phyloP scores from a whole-genome alignment of 1,284 basidiomycete genomes.

The Boletus smithii region DNA sequence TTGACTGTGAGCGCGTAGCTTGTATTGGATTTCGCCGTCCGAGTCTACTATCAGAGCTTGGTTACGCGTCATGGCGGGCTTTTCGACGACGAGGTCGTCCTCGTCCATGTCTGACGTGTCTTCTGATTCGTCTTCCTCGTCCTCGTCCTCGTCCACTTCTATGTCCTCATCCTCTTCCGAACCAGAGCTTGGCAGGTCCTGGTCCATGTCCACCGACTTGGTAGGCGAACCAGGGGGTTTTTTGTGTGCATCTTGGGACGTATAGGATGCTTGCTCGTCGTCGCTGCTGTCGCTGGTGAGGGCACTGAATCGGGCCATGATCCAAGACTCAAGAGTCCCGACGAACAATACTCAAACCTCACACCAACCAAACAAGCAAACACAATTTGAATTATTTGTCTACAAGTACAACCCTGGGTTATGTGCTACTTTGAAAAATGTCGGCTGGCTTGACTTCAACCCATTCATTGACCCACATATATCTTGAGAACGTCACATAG shows the following conservation, averaged over 20 bases:
- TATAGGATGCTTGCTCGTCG: constrained; percentile 34
- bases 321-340: constrained; percentile 4
- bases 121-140: constrained; percentile 38
- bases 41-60: constrained; percentile 48
- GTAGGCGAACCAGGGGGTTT: constrained; percentile 10
- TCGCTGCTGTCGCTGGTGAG: constrained; percentile 41
- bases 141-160: constrained; percentile 34
- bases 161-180: constrained; percentile 23
- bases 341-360: constrained; percentile 25
- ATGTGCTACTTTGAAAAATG: not conserved
- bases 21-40: constrained; percentile 49
- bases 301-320: constrained; percentile 44
- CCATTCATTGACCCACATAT: constrained; percentile 93
- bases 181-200: constrained; percentile 23
- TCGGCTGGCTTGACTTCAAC: constrained; percentile 34
- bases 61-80: constrained; percentile 30
- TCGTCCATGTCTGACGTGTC: constrained; percentile 49
- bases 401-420: too few species aligned
- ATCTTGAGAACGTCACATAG: constrained; percentile 79
- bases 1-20: constrained; percentile 31
- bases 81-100: constrained; percentile 42
- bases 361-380: constrained; percentile 31
- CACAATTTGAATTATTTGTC: constrained; percentile 9
- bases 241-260: constrained; percentile 23
- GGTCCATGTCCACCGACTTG: constrained; percentile 23